Conservation (phyloP, 2,329 filamentous ascomycete species). For the Fusarium buharicum region DNA sequence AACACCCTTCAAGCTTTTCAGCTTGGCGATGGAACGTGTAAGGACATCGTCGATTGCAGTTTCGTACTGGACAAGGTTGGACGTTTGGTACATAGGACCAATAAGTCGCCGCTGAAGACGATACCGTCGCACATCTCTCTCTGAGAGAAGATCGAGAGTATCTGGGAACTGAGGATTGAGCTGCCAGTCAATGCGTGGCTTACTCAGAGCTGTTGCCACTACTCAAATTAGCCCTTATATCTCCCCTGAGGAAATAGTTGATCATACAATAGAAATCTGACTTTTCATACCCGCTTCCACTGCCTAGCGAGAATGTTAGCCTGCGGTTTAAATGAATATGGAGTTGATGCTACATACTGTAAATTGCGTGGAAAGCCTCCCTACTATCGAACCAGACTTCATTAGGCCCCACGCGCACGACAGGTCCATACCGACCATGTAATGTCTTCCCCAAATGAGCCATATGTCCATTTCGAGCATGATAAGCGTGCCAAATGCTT, state of each 20-base stretch:
- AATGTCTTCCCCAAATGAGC: slow-evolving; percentile 55
- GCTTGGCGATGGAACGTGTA: slow-evolving; percentile 47
- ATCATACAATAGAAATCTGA: slow-evolving; percentile 63
- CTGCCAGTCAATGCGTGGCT: slow-evolving; percentile 55
- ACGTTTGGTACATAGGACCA: slow-evolving; percentile 58
- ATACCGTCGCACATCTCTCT: slow-evolving; percentile 59
- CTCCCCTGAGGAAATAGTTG: neutral
- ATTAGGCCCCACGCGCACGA: slow-evolving; percentile 64
- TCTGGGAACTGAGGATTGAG: slow-evolving; percentile 53
- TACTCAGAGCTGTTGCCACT: slow-evolving; percentile 60
- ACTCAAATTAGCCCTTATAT: neutral
- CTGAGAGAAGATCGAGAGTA: slow-evolving; percentile 62
- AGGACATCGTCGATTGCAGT: slow-evolving; percentile 55
- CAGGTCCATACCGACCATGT: slow-evolving; percentile 60
- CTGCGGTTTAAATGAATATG: slow-evolving; percentile 46
- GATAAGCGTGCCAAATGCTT: slow-evolving; percentile 59
- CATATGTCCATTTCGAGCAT: slow-evolving; percentile 57
- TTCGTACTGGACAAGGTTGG: slow-evolving; percentile 57
- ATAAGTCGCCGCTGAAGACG: slow-evolving; percentile 61
- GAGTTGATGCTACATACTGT: slow-evolving; percentile 52
- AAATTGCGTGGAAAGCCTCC: slow-evolving; percentile 56
- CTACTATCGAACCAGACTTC: slow-evolving; percentile 64
- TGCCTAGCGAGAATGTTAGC: slow-evolving; percentile 47
- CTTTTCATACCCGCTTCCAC: slow-evolving; percentile 60
- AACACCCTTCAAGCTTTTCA: slow-evolving; percentile 52